phyloP scores from a whole-genome alignment of 768 basidiomycete species.

The Pleurotus tuoliensis region DNA sequence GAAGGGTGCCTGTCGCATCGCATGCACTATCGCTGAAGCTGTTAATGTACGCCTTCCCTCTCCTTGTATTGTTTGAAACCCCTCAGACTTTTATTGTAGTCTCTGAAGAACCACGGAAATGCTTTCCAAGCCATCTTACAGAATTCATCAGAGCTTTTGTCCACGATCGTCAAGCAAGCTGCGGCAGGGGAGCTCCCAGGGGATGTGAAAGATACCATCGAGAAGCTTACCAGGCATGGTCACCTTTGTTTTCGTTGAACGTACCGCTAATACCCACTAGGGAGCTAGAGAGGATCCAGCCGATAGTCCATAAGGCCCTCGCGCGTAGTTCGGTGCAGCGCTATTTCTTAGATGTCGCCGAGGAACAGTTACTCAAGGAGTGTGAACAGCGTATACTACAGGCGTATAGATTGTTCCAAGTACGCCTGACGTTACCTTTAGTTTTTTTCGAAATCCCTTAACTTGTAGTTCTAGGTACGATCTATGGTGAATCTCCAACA shows the following conservation, averaged over 20 bases:
- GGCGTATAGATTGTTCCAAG: slow-evolving; percentile 1
- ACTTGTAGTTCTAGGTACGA: background rate
- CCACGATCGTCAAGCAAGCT: background rate
- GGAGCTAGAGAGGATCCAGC: background rate
- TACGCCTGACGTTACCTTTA: background rate
- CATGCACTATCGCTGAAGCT: slow-evolving; percentile 4
- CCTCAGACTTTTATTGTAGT: background rate
- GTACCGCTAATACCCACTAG: background rate
- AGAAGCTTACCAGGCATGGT: background rate
- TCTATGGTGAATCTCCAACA: background rate
- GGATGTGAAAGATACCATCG: background rate
- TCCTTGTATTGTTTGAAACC: background rate
- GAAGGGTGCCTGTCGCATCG: slow-evolving; percentile 2
- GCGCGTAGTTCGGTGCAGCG: background rate
- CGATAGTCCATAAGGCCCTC: background rate
- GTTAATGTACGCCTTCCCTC: background rate
- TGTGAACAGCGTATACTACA: slow-evolving; percentile 2
- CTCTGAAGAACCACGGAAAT: background rate
- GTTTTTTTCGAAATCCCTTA: background rate
- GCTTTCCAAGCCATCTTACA: background rate
- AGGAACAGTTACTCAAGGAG: background rate
- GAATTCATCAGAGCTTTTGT: background rate
- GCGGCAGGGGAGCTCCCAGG: background rate
- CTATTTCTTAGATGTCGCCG: slow-evolving; percentile 5
- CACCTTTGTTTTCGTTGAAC: background rate